Evolutionary conservation across 306 rosid species (phyloP).

Genomic region (Betula pendula): DNA sequence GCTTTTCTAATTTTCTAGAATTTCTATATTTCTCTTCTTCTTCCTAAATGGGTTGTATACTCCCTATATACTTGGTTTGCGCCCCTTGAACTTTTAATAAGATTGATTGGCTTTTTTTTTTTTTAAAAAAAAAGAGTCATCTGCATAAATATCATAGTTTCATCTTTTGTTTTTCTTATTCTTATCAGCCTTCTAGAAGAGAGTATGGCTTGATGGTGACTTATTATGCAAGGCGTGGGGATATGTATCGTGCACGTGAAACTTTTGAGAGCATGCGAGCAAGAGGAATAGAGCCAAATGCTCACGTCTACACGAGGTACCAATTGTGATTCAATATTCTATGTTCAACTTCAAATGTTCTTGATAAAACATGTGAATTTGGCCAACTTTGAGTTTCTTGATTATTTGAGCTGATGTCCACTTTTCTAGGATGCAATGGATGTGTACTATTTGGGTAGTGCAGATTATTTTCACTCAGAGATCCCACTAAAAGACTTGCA

Average conservation of each 20-base stretch:
- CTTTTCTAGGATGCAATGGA: constrained; percentile 10
- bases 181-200: constrained; percentile 82
- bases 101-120: too few species aligned
- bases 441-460: background rate
- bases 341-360: constrained; percentile 10
- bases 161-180: constrained; percentile 24
- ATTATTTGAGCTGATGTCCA: constrained; percentile 12
- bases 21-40: too few species aligned
- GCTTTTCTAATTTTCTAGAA: too few species aligned
- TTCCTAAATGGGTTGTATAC: too few species aligned
- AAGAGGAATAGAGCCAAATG: constrained; percentile 88
- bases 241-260: constrained; percentile 91
- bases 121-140: too few species aligned
- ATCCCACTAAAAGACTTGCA: background rate
- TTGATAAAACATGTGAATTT: constrained; percentile 24
- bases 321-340: constrained; percentile 16
- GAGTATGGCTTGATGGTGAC: constrained; percentile 93
- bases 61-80: too few species aligned
- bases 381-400: background rate
- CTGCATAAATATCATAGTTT: background rate
- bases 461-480: background rate
- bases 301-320: constrained; percentile 92
- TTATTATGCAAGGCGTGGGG: constrained; percentile 93
- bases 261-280: constrained; percentile 96
- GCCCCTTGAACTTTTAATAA: too few species aligned